These are phyloP conservation scores for Kalaharituber pfeilii DNA, from an alignment of 2,329 filamentous ascomycete species.

Conservation along the genomic window DNA sequence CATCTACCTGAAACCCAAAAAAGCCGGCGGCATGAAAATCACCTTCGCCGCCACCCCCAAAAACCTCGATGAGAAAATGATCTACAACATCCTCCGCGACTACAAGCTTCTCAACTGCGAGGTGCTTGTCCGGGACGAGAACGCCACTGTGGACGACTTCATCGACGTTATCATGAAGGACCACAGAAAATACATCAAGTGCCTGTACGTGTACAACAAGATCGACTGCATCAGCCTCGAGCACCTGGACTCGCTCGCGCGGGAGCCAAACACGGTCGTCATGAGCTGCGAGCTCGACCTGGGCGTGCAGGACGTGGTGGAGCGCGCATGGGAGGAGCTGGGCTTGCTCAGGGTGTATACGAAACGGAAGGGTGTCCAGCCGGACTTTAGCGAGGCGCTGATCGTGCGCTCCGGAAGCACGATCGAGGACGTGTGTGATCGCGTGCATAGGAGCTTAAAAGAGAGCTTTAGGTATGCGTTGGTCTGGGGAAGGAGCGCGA, in stretches of 20 bases:
- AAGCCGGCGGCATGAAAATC: constrained; percentile 96
- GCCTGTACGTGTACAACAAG: constrained; percentile 99
- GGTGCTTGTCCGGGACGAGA: constrained; percentile 84
- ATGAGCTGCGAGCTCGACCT: constrained; percentile 96
- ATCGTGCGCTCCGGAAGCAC: constrained; percentile 78
- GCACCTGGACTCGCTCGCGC: constrained; percentile 77
- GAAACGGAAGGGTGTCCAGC: constrained; percentile 83
- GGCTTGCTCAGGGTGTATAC: constrained; percentile 85
- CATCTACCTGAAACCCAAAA: constrained; percentile 92
- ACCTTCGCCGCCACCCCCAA: constrained; percentile 85
- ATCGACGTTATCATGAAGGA: constrained; percentile 99
- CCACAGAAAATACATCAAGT: constrained; percentile 86
- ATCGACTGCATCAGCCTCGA: constrained; percentile 89
- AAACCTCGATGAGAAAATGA: constrained; percentile 87
- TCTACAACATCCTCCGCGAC: constrained; percentile 91
- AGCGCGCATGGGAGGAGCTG: constrained; percentile 87
- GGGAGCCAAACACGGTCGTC: constrained; percentile 83
- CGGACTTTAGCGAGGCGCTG: constrained; percentile 75
- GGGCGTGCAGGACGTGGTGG: constrained; percentile 82
- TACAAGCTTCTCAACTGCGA: constrained; percentile 99
- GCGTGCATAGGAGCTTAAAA: constrained; percentile 83
- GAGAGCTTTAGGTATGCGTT: constrained; percentile 98
- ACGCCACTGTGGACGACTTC: constrained; percentile 88
- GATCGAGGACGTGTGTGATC: constrained; percentile 94
- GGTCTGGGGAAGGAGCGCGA: constrained; percentile 92